A percentile compares a stretch with the other conserved stretches of the same genome.
These are phyloP conservation scores for Apiospora hydei DNA, from an alignment of 2,329 filamentous ascomycete genomes.

Conservation along the genomic window DNA sequence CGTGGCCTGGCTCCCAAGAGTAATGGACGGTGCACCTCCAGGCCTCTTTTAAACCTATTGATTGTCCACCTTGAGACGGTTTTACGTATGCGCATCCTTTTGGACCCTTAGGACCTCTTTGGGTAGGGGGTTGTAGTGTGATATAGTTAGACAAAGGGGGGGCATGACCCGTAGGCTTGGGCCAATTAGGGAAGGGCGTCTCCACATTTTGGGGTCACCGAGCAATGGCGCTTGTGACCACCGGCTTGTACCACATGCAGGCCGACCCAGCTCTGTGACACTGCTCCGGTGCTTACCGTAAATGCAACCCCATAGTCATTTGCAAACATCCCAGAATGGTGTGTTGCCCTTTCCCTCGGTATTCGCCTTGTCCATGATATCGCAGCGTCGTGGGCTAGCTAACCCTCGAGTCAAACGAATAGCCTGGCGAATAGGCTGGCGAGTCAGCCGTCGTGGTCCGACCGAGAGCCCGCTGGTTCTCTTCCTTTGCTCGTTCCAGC, in stretches of 20 bases:
- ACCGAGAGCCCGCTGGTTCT: background rate
- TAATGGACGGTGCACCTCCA: background rate
- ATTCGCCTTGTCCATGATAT: background rate
- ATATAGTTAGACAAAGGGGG: slow-evolving; percentile 18
- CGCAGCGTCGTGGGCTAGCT: background rate
- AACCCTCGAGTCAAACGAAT: background rate
- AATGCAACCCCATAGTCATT: slow-evolving; percentile 3
- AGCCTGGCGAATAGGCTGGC: background rate
- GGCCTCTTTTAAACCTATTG: background rate
- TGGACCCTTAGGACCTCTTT: background rate
- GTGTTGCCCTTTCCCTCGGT: background rate
- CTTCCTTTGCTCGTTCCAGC: background rate
- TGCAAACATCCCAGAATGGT: background rate
- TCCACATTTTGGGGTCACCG: slow-evolving; percentile 5
- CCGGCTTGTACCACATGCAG: slow-evolving; percentile 1
- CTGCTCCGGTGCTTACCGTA: background rate
- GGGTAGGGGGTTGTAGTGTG: background rate
- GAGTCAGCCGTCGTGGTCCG: background rate
- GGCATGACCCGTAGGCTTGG: background rate
- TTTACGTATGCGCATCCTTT: background rate
- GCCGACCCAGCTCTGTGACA: slow-evolving; percentile 1
- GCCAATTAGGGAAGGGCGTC: background rate
- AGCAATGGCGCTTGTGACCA: slow-evolving; percentile 2
- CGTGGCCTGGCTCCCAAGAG: background rate
- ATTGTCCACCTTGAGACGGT: background rate